Evolutionary conservation across 2,329 filamentous ascomycete species (phyloP).

Genomic region (Ceratocystis diversiconidia): DNA sequence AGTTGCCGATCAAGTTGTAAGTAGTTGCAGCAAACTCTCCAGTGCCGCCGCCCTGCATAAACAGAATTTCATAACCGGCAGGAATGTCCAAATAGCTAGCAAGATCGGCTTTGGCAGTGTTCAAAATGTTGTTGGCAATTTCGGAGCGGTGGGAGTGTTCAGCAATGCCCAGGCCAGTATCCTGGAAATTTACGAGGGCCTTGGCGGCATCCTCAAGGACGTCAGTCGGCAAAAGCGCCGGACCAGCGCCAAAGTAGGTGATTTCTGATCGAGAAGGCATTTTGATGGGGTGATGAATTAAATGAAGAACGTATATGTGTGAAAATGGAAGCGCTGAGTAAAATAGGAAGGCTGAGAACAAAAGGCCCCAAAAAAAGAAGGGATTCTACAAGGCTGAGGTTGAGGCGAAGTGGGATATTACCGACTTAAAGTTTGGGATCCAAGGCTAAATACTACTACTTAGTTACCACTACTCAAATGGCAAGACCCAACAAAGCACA

Average conservation of each 20-base stretch:
- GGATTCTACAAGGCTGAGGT: neutral
- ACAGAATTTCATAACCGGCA: slow-evolving; percentile 72
- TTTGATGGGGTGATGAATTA: neutral
- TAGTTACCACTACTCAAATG: neutral
- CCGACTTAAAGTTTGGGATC: neutral
- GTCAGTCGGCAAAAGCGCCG: slow-evolving; percentile 67
- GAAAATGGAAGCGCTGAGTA: neutral
- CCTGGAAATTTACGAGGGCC: slow-evolving; percentile 68
- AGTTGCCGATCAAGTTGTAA: slow-evolving; percentile 72
- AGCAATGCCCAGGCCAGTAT: slow-evolving; percentile 69
- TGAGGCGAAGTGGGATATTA: neutral
- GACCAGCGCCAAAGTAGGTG: slow-evolving; percentile 81
- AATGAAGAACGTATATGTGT: neutral
- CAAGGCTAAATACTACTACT: too few relatives aligned
- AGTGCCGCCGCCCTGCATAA: slow-evolving; percentile 75
- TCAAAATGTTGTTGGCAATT: slow-evolving; percentile 64
- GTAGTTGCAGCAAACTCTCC: slow-evolving; percentile 73
- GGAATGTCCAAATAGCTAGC: slow-evolving; percentile 65
- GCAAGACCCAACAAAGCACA: neutral
- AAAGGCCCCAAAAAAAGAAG: neutral
- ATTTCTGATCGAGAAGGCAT: slow-evolving; percentile 65
- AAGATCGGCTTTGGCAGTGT: slow-evolving; percentile 62
- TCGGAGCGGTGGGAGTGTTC: slow-evolving; percentile 83
- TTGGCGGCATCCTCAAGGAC: slow-evolving; percentile 64
- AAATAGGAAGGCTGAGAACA: slow-evolving; percentile 2